Base-by-base conservation (phyloP, 2,329 filamentous ascomycete genomes). In the Alternaria angustiovoidea region DNA sequence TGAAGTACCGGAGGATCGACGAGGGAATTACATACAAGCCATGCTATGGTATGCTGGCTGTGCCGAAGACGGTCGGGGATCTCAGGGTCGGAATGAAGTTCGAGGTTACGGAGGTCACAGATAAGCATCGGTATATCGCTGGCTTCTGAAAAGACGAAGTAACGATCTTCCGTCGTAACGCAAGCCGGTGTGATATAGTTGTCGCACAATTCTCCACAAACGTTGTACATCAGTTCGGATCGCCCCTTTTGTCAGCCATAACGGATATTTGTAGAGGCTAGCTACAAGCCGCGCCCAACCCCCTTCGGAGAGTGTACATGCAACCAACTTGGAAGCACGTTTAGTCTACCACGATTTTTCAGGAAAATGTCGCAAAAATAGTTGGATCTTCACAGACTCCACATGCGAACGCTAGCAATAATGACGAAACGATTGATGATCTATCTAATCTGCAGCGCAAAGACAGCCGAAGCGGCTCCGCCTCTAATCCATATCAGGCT, bases 31-130 rank as follows among this genome's bases (percentile, higher is more conserved):
- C 82, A 75, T 89, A 81, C 64, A 89, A 89, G 78, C 88, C 88
- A 41, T 89, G 87, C 66, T 89, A 89, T 79, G 88, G 88, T 1
- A 89, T 90, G 88, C 72, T 89, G 68, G 85, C 86, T 71, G 85
- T 86, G 53, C 87, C 88, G 16, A 80, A 83, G 61, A 84, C 88
- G 43, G 86, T 87, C 63, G 86, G 86, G 0, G 72, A 78, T 48
- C 70, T 90, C 9, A 80, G 81, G 57, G 84, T 89, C 11, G 88
- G 88, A 0, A 87, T 86, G 82, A 81, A 75, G 68, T 77, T 90
- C 59, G 84, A 88, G 67, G 85, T 89, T 3, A 76, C 83, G 61
- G 83, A 84, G 69, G 84, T 85, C 64, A 89, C 87, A 48, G 79
- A 81, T 41, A 77, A 84, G 54, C 88, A 90, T 79, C 76, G 80